Percentiles rank a stretch among this genome's conserved stretches.
Evolutionary conservation across 2,329 filamentous ascomycete genomes (phyloP).

Genomic region (Ascochyta lentis): DNA sequence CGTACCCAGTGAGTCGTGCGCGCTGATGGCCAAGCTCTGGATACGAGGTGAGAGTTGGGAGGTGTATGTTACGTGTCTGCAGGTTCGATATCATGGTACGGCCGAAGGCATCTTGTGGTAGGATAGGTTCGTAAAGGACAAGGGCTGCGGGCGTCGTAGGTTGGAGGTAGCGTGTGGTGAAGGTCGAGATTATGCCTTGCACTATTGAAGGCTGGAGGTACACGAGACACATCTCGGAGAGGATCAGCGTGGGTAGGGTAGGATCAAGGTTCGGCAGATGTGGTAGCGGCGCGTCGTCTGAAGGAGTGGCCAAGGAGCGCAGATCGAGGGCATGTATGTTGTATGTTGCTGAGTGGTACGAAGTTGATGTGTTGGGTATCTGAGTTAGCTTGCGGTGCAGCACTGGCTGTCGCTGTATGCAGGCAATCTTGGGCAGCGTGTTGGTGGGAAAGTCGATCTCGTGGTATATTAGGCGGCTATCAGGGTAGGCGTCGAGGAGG

Average conservation of each 20-base stretch:
- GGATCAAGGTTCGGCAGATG: slow-evolving; percentile 55
- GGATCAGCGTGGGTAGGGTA: slow-evolving; percentile 76
- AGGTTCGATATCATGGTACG: slow-evolving; percentile 92
- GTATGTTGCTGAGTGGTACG: slow-evolving; percentile 59
- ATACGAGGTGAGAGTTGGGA: slow-evolving; percentile 82
- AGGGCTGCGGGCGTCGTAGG: slow-evolving; percentile 62
- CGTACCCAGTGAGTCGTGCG: slow-evolving; percentile 68
- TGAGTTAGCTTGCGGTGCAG: slow-evolving; percentile 38
- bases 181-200: slow-evolving; percentile 62
- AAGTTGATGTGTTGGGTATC: slow-evolving; percentile 38
- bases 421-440: slow-evolving; percentile 67
- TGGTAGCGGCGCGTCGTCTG: slow-evolving; percentile 27
- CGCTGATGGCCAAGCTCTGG: slow-evolving; percentile 72
- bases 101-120: slow-evolving; percentile 84
- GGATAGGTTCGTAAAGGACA: slow-evolving; percentile 88
- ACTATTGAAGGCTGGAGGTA: slow-evolving; percentile 77
- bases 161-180: slow-evolving; percentile 47
- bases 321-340: slow-evolving; percentile 70
- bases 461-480: slow-evolving; percentile 72
- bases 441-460: slow-evolving; percentile 89
- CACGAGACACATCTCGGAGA: slow-evolving; percentile 95
- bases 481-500: slow-evolving; percentile 62
- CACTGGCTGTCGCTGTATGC: slow-evolving; percentile 45
- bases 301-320: slow-evolving; percentile 59
- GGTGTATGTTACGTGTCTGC: slow-evolving; percentile 77